These are phyloP conservation scores for Pythium diclinum DNA, from an alignment of 352 stramenopile species.

Conservation along the genomic window DNA sequence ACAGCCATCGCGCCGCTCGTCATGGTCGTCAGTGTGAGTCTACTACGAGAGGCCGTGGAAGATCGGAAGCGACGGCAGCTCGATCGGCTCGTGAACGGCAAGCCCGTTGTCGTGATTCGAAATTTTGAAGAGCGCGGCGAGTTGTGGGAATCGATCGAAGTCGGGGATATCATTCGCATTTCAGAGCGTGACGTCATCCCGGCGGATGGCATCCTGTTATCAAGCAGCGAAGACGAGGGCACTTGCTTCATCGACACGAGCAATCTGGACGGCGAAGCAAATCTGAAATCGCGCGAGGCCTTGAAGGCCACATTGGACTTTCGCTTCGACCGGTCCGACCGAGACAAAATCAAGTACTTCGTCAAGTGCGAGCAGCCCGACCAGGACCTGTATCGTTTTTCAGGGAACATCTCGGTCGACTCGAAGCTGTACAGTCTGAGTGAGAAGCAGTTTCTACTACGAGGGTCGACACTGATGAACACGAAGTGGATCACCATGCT, in stretches of 20 bases:
- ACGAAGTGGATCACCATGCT: conserved; percentile 70
- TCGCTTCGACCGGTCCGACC: conserved; percentile 26
- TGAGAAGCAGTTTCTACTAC: conserved; percentile 72
- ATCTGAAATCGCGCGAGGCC: conserved; percentile 64
- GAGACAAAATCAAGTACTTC: conserved; percentile 55
- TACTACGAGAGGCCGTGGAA: conserved; percentile 77
- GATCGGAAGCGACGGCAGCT: conserved; percentile 59
- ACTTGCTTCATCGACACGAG: conserved; percentile 81
- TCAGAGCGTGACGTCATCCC: conserved; percentile 85
- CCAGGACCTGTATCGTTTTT: conserved; percentile 77
- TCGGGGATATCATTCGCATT: conserved; percentile 86
- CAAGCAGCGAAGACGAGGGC: conserved; percentile 78
- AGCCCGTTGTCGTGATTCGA: conserved; percentile 49
- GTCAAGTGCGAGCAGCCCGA: conserved; percentile 76
- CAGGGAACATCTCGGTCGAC: conserved; percentile 62
- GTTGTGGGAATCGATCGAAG: conserved; percentile 73
- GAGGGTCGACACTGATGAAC: conserved; percentile 76
- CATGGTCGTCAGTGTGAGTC: conserved; percentile 76
- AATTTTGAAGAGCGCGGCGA: conserved; percentile 60
- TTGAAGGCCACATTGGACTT: conserved; percentile 39
- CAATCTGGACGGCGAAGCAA: conserved; percentile 80
- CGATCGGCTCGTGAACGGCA: conserved; percentile 62
- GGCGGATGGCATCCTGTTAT: conserved; percentile 89
- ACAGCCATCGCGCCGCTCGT: conserved; percentile 80
- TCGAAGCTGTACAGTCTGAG: conserved; percentile 62